Evolutionary conservation across 257 asterid genomes (phyloP).

Genomic region (Osmanthus fragrans): DNA sequence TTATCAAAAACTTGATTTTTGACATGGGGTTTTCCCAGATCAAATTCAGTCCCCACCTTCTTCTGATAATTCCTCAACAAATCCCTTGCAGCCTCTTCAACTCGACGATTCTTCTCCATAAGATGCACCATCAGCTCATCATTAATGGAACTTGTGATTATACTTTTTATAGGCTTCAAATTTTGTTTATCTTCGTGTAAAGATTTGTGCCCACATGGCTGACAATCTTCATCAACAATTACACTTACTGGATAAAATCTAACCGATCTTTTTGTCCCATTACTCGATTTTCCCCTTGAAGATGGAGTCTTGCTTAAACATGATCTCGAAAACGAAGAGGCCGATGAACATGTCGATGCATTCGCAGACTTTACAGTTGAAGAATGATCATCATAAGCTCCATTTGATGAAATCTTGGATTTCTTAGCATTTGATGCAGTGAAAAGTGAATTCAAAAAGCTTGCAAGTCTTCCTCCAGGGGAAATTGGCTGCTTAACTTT

Average conservation of each 20-base stretch:
- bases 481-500: constrained; percentile 87
- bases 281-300: constrained; percentile 55
- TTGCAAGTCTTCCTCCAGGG: constrained; percentile 78
- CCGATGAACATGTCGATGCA: constrained; percentile 75
- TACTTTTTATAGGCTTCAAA: constrained; percentile 18
- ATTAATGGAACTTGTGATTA: constrained; percentile 26
- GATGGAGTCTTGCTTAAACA: constrained; percentile 86
- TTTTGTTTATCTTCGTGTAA: constrained; percentile 35
- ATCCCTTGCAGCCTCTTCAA: constrained; percentile 64
- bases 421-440: constrained; percentile 59
- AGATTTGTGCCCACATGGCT: constrained; percentile 60
- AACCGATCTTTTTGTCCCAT: constrained; percentile 69
- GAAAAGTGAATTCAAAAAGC: constrained; percentile 73
- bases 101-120: constrained; percentile 64
- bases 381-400: constrained; percentile 23
- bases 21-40: constrained; percentile 24
- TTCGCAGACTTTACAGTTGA: constrained; percentile 56
- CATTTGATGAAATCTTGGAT: constrained; percentile 32
- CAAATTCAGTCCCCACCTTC: constrained; percentile 32
- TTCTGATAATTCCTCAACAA: constrained; percentile 60
- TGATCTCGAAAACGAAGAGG: constrained; percentile 85
- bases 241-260: constrained; percentile 75
- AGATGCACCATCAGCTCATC: constrained; percentile 54
- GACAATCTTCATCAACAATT: constrained; percentile 68
- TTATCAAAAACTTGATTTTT: constrained; percentile 25